Evolutionary conservation across 768 basidiomycete species (phyloP).

Genomic region (Mycena vulgaris): DNA sequence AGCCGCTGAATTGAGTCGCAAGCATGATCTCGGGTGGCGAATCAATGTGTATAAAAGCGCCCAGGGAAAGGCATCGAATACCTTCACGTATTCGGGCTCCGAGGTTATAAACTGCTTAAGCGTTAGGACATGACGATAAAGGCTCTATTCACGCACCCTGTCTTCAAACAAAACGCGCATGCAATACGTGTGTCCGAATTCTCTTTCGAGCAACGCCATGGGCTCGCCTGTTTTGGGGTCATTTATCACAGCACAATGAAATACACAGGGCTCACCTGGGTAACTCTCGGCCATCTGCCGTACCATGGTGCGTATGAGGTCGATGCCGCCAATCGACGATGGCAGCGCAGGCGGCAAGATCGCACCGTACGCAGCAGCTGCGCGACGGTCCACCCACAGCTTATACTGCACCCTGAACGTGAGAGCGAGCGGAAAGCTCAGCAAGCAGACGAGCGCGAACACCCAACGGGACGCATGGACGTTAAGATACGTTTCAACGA

Average conservation of each 20-base stretch:
- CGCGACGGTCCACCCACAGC: not conserved
- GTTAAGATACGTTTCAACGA: constrained; percentile 2
- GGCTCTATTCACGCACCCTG: constrained; percentile 1
- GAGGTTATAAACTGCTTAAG: constrained; percentile 49
- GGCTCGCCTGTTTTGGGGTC: constrained; percentile 10
- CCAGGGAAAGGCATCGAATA: not conserved
- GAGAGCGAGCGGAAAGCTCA: constrained; percentile 26
- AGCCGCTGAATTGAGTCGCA: constrained; percentile 63
- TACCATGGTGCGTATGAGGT: not conserved
- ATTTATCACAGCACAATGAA: not conserved
- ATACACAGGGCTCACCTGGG: constrained; percentile 17
- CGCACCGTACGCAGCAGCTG: constrained; percentile 23
- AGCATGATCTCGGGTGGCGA: constrained; percentile 50
- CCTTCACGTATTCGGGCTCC: constrained; percentile 66
- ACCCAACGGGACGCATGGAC: constrained; percentile 3
- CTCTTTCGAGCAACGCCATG: not conserved
- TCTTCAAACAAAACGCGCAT: constrained; percentile 30
- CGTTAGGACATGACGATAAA: not conserved
- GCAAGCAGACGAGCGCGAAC: not conserved
- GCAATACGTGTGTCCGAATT: constrained; percentile 10
- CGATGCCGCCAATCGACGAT: constrained; percentile 27
- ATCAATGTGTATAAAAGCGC: not conserved
- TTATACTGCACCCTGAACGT: constrained; percentile 13
- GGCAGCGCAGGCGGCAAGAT: constrained; percentile 25
- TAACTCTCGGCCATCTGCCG: constrained; percentile 1